A percentile compares a stretch with the other conserved stretches of the same genome.
Conservation (phyloP, 2,329 filamentous ascomycete species). For the Alternaria alternata region DNA sequence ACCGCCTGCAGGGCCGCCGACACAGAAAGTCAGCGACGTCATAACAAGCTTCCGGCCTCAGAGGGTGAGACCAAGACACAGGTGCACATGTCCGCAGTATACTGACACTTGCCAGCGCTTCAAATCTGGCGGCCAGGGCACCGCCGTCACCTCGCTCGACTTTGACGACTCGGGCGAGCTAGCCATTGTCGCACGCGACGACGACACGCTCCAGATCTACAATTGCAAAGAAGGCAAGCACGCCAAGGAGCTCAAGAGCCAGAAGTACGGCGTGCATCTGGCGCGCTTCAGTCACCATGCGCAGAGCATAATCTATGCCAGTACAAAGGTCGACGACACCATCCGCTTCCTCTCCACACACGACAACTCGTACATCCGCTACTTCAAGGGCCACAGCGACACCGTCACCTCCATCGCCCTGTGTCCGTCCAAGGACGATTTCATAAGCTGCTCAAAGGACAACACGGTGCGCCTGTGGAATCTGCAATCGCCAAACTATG, state of each 20-base stretch:
- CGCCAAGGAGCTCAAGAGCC: slow-evolving; percentile 88
- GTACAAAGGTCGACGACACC: slow-evolving; percentile 92
- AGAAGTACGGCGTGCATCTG: slow-evolving; percentile 95
- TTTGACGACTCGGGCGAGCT: slow-evolving; percentile 96
- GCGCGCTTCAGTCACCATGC: slow-evolving; percentile 93
- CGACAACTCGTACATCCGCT: slow-evolving; percentile 95
- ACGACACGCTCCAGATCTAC: slow-evolving; percentile 95
- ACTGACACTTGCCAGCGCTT: slow-evolving; percentile 51
- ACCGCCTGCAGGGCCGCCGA: slow-evolving; percentile 47
- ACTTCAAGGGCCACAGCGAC: slow-evolving; percentile 90
- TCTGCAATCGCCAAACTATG: slow-evolving; percentile 78
- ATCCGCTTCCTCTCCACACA: slow-evolving; percentile 89
- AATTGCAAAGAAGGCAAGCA: slow-evolving; percentile 90
- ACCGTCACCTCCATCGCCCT: slow-evolving; percentile 84
- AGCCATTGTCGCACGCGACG: slow-evolving; percentile 87
- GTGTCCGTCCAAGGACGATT: slow-evolving; percentile 86
- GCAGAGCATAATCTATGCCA: slow-evolving; percentile 92
- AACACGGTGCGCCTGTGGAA: slow-evolving; percentile 94
- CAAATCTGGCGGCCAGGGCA: slow-evolving; percentile 57
- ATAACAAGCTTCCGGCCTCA: slow-evolving; percentile 80
- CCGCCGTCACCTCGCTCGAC: slow-evolving; percentile 86
- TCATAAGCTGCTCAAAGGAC: slow-evolving; percentile 90
- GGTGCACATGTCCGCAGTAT: background rate
- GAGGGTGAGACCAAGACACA: slow-evolving; percentile 64
- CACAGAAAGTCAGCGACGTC: slow-evolving; percentile 75